A percentile compares a stretch with the other conserved stretches of the same genome.
Evolutionary conservation across 257 asterid genomes (phyloP).

Genomic region (Parsonsia alboflavescens): DNA sequence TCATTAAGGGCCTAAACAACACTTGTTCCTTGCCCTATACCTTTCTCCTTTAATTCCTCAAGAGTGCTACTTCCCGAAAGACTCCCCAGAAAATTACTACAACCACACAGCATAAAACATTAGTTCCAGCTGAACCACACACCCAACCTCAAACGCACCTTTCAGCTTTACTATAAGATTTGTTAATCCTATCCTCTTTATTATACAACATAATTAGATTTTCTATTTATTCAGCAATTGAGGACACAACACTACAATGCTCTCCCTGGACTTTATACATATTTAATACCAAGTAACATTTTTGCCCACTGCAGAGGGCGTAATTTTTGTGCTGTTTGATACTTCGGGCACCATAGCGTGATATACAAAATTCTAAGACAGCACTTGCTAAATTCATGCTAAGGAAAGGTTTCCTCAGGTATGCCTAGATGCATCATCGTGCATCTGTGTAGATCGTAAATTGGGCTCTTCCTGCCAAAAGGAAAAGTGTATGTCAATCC

Average conservation of each 20-base stretch:
- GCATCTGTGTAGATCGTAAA: constrained; percentile 77
- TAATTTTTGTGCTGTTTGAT: neutral
- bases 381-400: constrained; percentile 12
- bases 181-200: neutral
- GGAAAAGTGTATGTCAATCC: neutral
- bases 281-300: neutral
- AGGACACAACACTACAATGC: neutral
- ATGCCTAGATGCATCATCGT: constrained; percentile 75
- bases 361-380: constrained; percentile 4
- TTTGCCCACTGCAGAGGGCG: neutral
- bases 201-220: constrained; percentile 4
- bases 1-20: no score
- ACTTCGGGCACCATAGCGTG: neutral
- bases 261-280: neutral
- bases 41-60: neutral
- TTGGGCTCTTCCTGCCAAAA: constrained; percentile 70
- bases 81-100: neutral
- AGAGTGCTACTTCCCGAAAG: neutral
- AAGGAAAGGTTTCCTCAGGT: constrained; percentile 40
- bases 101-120: neutral
- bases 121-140: neutral
- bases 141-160: constrained; percentile 3
- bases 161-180: neutral
- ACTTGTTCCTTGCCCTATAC: neutral
- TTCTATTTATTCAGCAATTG: neutral